Conservation (phyloP, 768 basidiomycete species). For the Cystoderma amianthinum region DNA sequence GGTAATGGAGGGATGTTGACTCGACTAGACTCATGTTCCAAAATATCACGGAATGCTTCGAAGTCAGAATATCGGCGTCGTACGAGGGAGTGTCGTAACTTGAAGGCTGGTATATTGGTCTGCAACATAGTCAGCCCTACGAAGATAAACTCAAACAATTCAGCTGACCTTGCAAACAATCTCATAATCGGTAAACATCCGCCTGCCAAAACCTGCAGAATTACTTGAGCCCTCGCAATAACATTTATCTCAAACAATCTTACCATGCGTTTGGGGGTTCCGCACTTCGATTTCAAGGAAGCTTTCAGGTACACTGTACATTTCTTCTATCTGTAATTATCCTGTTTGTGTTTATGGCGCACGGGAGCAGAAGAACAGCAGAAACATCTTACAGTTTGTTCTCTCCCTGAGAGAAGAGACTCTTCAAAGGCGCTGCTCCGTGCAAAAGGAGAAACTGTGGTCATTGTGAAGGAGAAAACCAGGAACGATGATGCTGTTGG, state of each 20-base stretch:
- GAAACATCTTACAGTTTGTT: constrained; percentile 45
- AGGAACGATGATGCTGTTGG: too few species aligned
- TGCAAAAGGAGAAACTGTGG: constrained; percentile 56
- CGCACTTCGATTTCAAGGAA: constrained; percentile 96
- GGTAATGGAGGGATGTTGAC: constrained; percentile 98
- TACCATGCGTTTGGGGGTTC: constrained; percentile 96
- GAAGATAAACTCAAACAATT: too few species aligned
- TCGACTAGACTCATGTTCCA: constrained; percentile 93
- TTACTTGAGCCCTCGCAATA: constrained; percentile 3
- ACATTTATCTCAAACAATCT: constrained; percentile 11
- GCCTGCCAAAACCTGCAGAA: constrained; percentile 79
- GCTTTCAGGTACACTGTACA: constrained; percentile 96
- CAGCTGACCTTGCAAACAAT: constrained; percentile 85
- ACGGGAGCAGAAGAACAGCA: constrained; percentile 8
- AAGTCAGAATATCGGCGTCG: constrained; percentile 89
- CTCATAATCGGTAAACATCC: constrained; percentile 99
- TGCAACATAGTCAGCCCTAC: constrained; percentile 19
- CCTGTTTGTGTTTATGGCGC: constrained; percentile 18
- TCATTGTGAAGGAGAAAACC: constrained; percentile 12
- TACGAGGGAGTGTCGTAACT: constrained; percentile 87
- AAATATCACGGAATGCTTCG: constrained; percentile 95
- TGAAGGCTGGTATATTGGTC: constrained; percentile 99
- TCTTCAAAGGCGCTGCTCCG: constrained; percentile 53
- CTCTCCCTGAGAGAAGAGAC: constrained; percentile 37
- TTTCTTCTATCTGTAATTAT: constrained; percentile 78